Evolutionary conservation across 2,329 filamentous ascomycete genomes (phyloP).

Genomic region (Bisporella sp.): DNA sequence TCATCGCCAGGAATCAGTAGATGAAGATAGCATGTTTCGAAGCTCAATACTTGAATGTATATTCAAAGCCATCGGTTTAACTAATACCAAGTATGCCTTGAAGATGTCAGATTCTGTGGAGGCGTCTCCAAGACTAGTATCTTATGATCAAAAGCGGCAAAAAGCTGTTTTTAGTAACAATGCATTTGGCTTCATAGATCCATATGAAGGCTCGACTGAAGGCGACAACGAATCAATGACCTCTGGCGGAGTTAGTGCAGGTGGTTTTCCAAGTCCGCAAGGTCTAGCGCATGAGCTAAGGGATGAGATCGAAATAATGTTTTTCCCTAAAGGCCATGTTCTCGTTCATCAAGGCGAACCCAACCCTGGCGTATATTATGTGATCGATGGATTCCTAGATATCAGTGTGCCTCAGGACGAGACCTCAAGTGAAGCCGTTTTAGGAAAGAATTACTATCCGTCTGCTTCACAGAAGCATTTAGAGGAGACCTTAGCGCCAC

Average conservation of each 20-base stretch:
- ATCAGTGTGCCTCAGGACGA: conserved; percentile 71
- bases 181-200: conserved; percentile 86
- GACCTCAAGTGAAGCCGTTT: conserved; percentile 21
- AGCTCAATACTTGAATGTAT: conserved; percentile 91
- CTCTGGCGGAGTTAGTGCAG: conserved; percentile 57
- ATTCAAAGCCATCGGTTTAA: conserved; percentile 86
- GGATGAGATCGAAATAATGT: conserved; percentile 94
- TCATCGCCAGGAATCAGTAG: conserved; percentile 72
- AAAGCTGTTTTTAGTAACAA: conserved; percentile 74
- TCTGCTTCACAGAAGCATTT: conserved; percentile 13
- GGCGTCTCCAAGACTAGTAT: conserved; percentile 76
- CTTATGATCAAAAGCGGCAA: conserved; percentile 73
- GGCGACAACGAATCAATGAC: conserved; percentile 83
- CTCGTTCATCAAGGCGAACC: conserved; percentile 94
- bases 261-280: conserved; percentile 54
- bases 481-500: conserved; percentile 35
- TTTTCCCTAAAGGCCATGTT: conserved; percentile 89
- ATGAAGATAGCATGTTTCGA: conserved; percentile 84
- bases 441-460: conserved; percentile 20
- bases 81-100: conserved; percentile 56
- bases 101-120: conserved; percentile 71
- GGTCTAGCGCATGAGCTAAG: conserved; percentile 71
- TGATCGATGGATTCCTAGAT: conserved; percentile 93
- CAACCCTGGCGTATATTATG: conserved; percentile 95
- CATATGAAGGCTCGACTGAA: conserved; percentile 69